Evolutionary conservation across 768 basidiomycete genomes (phyloP).

Genomic region (Cystofilobasidium capitatum): DNA sequence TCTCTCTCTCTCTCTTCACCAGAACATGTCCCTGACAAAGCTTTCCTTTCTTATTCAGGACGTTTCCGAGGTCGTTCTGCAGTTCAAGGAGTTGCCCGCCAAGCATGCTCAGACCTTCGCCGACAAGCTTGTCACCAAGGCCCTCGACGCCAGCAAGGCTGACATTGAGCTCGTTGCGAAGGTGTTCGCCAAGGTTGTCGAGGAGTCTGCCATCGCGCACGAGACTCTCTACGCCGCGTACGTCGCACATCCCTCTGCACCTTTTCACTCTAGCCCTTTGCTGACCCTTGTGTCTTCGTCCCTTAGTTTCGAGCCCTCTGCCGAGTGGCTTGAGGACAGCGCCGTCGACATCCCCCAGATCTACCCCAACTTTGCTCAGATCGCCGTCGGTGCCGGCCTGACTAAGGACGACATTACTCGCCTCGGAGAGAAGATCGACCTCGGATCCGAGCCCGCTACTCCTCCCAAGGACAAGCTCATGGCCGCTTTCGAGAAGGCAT

Average conservation of each 20-base stretch:
- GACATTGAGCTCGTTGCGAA: slow-evolving; percentile 69
- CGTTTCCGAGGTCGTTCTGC: slow-evolving; percentile 75
- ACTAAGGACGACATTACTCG: slow-evolving; percentile 33
- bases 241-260: neutral
- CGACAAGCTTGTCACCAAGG: slow-evolving; percentile 61
- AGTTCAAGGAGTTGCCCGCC: slow-evolving; percentile 60
- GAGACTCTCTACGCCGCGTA: slow-evolving; percentile 52
- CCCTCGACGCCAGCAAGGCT: slow-evolving; percentile 65
- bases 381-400: slow-evolving; percentile 45
- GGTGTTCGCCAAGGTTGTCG: slow-evolving; percentile 56
- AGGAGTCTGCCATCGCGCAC: slow-evolving; percentile 52
- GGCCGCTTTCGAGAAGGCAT: slow-evolving; percentile 34
- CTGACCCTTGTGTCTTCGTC: neutral
- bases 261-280: neutral
- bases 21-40: neutral
- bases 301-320: slow-evolving; percentile 51
- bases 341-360: slow-evolving; percentile 85
- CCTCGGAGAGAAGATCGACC: slow-evolving; percentile 30
- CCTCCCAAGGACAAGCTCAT: slow-evolving; percentile 17
- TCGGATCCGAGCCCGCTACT: slow-evolving; percentile 19
- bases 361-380: slow-evolving; percentile 59
- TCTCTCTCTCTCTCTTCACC: neutral
- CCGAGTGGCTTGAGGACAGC: slow-evolving; percentile 76
- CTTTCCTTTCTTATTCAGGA: neutral
- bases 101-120: slow-evolving; percentile 58